Evolutionary conservation across 352 stramenopile species (phyloP), one percentile per base, ranked within the genome.

Genomic region (Pythium aristosporum): DNA sequence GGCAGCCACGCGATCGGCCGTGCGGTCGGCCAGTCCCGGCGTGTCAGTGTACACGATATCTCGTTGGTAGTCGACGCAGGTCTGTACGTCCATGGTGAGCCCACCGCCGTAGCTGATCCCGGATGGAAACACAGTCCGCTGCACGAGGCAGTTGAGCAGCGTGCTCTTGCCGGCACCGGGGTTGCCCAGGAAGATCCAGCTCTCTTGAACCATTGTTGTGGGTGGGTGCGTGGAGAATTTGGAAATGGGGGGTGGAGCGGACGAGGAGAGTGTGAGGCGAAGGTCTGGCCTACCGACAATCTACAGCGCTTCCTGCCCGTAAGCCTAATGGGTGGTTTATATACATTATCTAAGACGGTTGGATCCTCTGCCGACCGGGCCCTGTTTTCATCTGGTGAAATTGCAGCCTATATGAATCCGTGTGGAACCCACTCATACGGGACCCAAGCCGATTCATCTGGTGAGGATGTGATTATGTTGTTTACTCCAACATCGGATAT

Each of bases 91-190:
- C 34, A 15, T 46, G 18, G 58, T 65, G 36, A 65, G 28, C 11
- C 58, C 58, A 5, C 49, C 58, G 16, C 58, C 58, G 30, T 53
- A 65, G 49, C 37, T 58, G 10, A 65, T 18, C 37, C 58, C 58
- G 10, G 58, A 57, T n/a, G 20, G 12, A 23, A 65, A 65, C 5
- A 43, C 49, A 1, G 16, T 37, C 3, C 43, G 47, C 36, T 53
- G 25, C 16, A 39, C 48, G 36, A 65, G 49, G 58, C 58, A 65
- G 41, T 65, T 65, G 48, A 65, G 49, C 36, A 65, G 49, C 34
- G 58, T 65, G 49, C 58, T 65, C 58, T 65, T 65, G 41, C 58
- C 58, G 0, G 41, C 32, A 23, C 58, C 58, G 0, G 58, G 58
- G 20, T 65, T 65, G 2, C 58, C 58, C 0, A 65, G 12, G 32